phyloP scores from a whole-genome alignment of 140 eudicot species.

The Senecio squalidus region DNA sequence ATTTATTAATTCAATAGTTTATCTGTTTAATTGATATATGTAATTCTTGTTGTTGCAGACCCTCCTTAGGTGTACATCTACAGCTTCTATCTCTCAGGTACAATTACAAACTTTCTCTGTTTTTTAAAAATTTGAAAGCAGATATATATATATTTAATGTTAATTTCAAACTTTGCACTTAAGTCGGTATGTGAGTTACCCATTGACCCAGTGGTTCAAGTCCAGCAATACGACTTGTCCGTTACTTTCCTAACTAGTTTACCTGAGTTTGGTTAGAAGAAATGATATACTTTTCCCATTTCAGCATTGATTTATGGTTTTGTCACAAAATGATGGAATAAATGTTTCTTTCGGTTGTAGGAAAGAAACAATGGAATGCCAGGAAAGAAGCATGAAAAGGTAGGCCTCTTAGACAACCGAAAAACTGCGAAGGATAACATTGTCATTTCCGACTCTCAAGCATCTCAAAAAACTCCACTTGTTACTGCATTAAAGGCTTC shows the following conservation, averaged over 20 bases:
- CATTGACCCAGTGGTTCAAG: too few relatives aligned
- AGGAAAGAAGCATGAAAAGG: constrained; percentile 16
- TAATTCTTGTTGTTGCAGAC: constrained; percentile 16
- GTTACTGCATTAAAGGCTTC: constrained; percentile 70
- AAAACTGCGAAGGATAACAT: constrained; percentile 9
- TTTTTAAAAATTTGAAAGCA: too few relatives aligned
- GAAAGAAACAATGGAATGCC: constrained; percentile 25
- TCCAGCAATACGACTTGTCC: too few relatives aligned
- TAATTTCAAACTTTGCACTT: too few relatives aligned
- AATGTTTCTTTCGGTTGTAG: constrained; percentile 22
- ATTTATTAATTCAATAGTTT: neutral
- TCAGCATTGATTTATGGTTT: neutral
- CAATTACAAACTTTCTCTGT: neutral
- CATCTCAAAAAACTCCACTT: constrained; percentile 44
- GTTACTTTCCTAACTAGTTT: too few relatives aligned
- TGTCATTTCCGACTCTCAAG: constrained; percentile 13
- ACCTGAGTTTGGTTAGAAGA: too few relatives aligned
- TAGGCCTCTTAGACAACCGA: neutral
- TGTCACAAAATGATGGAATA: constrained; percentile 1
- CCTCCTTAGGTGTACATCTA: constrained; percentile 20
- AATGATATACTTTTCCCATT: too few relatives aligned
- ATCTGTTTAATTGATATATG: neutral
- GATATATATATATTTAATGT: too few relatives aligned
- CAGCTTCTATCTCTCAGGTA: constrained; percentile 43
- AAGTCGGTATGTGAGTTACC: too few relatives aligned